Conservation (phyloP, 2,329 filamentous ascomycete species). For the Albophoma yamanashiensis region DNA sequence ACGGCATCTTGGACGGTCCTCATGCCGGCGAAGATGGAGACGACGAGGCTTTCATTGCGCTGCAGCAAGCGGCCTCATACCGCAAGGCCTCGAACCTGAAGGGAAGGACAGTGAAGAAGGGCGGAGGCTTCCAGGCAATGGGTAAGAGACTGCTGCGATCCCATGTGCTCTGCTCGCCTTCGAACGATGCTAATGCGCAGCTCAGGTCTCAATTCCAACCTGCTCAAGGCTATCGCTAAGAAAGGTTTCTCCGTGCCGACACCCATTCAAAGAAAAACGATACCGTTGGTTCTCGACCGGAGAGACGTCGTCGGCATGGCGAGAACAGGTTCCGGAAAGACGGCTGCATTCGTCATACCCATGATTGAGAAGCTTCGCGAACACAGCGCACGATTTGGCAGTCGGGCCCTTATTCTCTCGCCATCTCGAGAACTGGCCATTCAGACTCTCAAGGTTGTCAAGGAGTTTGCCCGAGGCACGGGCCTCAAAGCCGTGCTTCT, state of each 20-base stretch:
- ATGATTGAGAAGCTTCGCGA: slow-evolving; percentile 92
- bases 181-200: background rate
- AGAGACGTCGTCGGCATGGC: slow-evolving; percentile 99
- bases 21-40: slow-evolving; percentile 42
- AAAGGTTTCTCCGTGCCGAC: slow-evolving; percentile 97
- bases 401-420: slow-evolving; percentile 78
- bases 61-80: slow-evolving; percentile 78
- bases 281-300: slow-evolving; percentile 78
- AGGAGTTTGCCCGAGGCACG: slow-evolving; percentile 83
- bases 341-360: slow-evolving; percentile 92
- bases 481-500: slow-evolving; percentile 84
- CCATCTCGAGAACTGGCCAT: slow-evolving; percentile 90
- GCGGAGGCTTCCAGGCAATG: slow-evolving; percentile 95
- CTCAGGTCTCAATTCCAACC: slow-evolving; percentile 61
- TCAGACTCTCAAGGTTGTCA: slow-evolving; percentile 92
- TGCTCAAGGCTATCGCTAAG: slow-evolving; percentile 81
- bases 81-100: slow-evolving; percentile 75
- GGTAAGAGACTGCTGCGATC: slow-evolving; percentile 30
- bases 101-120: slow-evolving; percentile 82
- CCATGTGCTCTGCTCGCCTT: background rate
- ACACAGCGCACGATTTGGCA: slow-evolving; percentile 79
- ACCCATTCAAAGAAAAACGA: slow-evolving; percentile 93
- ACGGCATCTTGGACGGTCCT: slow-evolving; percentile 48
- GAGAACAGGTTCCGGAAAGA: slow-evolving; percentile 96
- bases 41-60: slow-evolving; percentile 86